A percentile compares a stretch with the other conserved stretches of the same genome.
Evolutionary conservation across 495 filamentous ascomycete species (phyloP).

Genomic region (Coniosporium apollinis): DNA sequence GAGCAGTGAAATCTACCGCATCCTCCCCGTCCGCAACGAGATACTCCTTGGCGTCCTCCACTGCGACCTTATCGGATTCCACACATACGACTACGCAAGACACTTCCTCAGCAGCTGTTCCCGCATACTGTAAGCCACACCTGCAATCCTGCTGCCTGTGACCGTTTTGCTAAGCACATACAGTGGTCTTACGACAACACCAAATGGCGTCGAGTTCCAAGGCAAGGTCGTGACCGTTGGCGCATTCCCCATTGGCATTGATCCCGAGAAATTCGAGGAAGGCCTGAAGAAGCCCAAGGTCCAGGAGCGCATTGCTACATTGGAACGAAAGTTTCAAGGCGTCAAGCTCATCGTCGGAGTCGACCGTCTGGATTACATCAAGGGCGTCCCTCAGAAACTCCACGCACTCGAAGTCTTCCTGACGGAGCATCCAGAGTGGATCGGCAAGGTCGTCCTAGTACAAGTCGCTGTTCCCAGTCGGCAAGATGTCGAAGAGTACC

Average conservation of each 20-base stretch:
- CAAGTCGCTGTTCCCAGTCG: constrained; percentile 86
- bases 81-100: constrained; percentile 84
- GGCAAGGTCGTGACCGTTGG: constrained; percentile 57
- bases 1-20: constrained; percentile 78
- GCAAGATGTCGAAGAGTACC: constrained; percentile 90
- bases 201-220: constrained; percentile 64
- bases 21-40: constrained; percentile 72
- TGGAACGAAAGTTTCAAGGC: constrained; percentile 70
- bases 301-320: constrained; percentile 54
- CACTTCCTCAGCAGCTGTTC: constrained; percentile 83
- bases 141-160: neutral
- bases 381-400: constrained; percentile 87
- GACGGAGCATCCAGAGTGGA: constrained; percentile 79
- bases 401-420: constrained; percentile 84
- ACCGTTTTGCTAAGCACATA: constrained; percentile 8
- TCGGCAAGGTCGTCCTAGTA: constrained; percentile 79
- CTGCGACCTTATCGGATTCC: constrained; percentile 82
- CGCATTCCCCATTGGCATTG: constrained; percentile 87
- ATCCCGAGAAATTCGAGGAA: constrained; percentile 87
- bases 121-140: constrained; percentile 47
- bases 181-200: constrained; percentile 62
- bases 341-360: constrained; percentile 86
- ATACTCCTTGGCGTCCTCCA: constrained; percentile 64
- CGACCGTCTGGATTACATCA: constrained; percentile 88
- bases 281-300: constrained; percentile 67